These are phyloP conservation scores for Dioscorea cayenensis DNA, from an alignment of 116 monocot species.

Conservation along the genomic window DNA sequence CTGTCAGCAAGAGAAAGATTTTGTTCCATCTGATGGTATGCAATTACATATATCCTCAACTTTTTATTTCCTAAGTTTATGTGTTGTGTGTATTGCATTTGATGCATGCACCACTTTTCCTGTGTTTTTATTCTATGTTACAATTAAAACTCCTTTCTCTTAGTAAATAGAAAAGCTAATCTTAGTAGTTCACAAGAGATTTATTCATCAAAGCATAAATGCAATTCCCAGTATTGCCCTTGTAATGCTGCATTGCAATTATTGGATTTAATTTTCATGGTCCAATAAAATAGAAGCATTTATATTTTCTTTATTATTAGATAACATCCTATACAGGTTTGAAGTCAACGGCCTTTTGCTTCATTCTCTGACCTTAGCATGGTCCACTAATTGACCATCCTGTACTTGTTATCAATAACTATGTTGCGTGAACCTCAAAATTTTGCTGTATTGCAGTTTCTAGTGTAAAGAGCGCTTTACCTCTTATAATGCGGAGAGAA, in stretches of 20 bases:
- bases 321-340: no score
- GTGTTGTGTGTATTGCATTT: background rate
- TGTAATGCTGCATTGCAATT: no score
- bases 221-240: background rate
- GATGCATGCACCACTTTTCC: background rate
- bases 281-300: background rate
- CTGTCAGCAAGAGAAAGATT: conserved; percentile 66
- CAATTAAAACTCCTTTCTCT: background rate
- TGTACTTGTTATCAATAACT: no score
- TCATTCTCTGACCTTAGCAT: background rate
- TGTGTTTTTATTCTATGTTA: background rate
- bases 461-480: background rate
- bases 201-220: background rate
- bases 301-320: background rate
- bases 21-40: conserved; percentile 51
- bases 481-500: background rate
- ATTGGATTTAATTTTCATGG: background rate
- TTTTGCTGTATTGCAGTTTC: background rate
- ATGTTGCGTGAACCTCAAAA: background rate
- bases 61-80: background rate
- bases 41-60: background rate
- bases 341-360: background rate
- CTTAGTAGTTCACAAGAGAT: background rate
- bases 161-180: no score
- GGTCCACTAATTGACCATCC: no score